Evolutionary conservation across 2,329 filamentous ascomycete species (phyloP), one percentile per base, ranked within the genome.

Genomic region (Fusarium temperatum): DNA sequence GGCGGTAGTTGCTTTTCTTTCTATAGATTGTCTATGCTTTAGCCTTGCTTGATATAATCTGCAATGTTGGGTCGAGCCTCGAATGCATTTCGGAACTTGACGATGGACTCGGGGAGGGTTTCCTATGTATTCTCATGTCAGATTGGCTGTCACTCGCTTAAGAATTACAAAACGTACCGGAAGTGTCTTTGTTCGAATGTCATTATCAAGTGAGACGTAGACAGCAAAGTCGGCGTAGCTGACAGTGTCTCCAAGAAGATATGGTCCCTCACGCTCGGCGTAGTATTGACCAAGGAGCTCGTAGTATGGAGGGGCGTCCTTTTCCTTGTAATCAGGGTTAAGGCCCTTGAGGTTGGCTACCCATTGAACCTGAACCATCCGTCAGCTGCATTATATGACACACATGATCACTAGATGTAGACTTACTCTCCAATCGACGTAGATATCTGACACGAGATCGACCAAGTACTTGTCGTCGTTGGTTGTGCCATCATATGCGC

Each of bases 191-290:
- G 78, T 82, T 41, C 74, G 70, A 30, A 72, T 62, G 42, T 84
- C 80, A 32, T 84, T 83, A 51, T 84, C 82, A 35, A 84, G 79
- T 6, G 82, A 81, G 56, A 83, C 81, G 63, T 81, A 84, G 5
- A 84, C 72, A 0, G 80, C 81, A 66, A 84, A 84, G 45, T 84
- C 83, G 20, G 75, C 79, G 42, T 84, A 84, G 9, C 80, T 82
- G 56, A 83, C 63, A 32, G 70, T 78, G 10, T 83, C 73, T 3
- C 83, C 82, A 1, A 84, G 70, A 7, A 84, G 79, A 55, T 80
- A 84, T 2, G 83, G 83, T 0, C 82, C 83, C 0, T 63, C 62
- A 1, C 55, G 60, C 3, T 81, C 74, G 0, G 75, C 58, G 36
- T 83, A 83, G 41, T 81, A 81, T 36, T 79, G 64, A 0, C 62